Evolutionary conservation across 2,329 filamentous ascomycete species (phyloP).

Genomic region (Ceratocystis alfenasii): DNA sequence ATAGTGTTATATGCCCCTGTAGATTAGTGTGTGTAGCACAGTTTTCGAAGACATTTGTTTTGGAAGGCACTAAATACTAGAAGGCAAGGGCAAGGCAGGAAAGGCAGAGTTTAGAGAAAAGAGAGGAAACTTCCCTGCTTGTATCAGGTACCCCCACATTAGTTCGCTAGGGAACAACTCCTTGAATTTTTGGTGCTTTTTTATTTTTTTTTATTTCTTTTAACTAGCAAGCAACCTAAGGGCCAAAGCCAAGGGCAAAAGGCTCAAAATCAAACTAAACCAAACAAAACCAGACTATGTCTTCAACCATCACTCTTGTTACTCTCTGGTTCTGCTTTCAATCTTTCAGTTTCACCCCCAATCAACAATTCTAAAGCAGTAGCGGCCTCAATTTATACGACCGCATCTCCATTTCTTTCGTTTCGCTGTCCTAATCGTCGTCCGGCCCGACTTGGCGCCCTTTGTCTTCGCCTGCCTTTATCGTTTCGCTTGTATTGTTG

Average conservation of each 20-base stretch:
- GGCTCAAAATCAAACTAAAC: neutral
- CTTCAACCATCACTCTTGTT: no score
- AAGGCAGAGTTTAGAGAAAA: neutral
- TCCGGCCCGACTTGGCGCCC: neutral
- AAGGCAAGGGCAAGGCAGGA: neutral
- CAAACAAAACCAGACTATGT: no score
- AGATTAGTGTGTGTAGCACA: neutral
- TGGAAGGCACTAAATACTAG: neutral
- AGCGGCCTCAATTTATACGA: neutral
- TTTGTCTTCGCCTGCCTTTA: neutral
- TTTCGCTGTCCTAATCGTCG: neutral
- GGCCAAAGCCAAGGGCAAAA: neutral
- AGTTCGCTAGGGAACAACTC: slow-evolving; percentile 1
- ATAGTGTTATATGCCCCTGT: no score
- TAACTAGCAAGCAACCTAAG: no score
- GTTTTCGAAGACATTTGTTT: neutral
- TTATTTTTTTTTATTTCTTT: neutral
- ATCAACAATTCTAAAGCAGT: neutral
- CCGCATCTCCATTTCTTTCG: neutral
- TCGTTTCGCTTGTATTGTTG: neutral
- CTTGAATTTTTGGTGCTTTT: neutral
- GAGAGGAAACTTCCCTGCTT: neutral
- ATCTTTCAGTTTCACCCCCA: neutral
- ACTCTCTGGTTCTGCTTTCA: neutral
- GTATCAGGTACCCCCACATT: slow-evolving; percentile 1